Evolutionary conservation across 2,329 filamentous ascomycete species (phyloP).

Genomic region (Sclerotinia sclerotiorum): DNA sequence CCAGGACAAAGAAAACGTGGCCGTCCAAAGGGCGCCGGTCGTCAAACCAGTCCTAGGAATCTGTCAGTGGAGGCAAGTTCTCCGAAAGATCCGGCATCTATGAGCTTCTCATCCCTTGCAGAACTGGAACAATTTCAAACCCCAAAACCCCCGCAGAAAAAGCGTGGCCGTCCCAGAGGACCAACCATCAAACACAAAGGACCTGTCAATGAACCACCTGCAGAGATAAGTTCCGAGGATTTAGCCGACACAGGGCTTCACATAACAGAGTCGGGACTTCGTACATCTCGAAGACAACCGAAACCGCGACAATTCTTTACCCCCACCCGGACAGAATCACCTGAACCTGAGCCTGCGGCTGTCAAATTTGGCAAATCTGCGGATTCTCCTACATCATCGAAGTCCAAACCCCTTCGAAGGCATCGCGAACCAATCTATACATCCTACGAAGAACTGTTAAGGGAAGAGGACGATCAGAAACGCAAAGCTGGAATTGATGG

Average conservation of each 20-base stretch:
- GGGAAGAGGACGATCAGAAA: slow-evolving; percentile 24
- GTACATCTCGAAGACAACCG: slow-evolving; percentile 21
- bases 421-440: slow-evolving; percentile 13
- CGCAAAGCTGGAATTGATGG: slow-evolving; percentile 26
- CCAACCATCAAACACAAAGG: slow-evolving; percentile 11
- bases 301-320: slow-evolving; percentile 17
- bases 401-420: not conserved
- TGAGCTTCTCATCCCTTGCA: slow-evolving; percentile 11
- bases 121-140: slow-evolving; percentile 14
- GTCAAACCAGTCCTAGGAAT: not conserved
- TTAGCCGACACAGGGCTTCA: slow-evolving; percentile 11
- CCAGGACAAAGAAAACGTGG: slow-evolving; percentile 4
- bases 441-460: slow-evolving; percentile 24
- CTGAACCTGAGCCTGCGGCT: slow-evolving; percentile 1
- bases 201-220: not conserved
- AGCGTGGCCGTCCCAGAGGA: slow-evolving; percentile 22
- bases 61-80: not conserved
- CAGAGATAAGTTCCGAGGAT: not conserved
- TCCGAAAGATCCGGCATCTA: not conserved
- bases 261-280: slow-evolving; percentile 14
- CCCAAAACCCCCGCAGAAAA: slow-evolving; percentile 5
- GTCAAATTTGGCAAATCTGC: not conserved
- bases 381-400: not conserved
- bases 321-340: not conserved
- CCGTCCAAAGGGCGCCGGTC: not conserved